A percentile compares a stretch with the other conserved stretches of the same genome.
Evolutionary conservation across 1,139 yeast genomes (phyloP).

Genomic region (Pichiaceae sp.): DNA sequence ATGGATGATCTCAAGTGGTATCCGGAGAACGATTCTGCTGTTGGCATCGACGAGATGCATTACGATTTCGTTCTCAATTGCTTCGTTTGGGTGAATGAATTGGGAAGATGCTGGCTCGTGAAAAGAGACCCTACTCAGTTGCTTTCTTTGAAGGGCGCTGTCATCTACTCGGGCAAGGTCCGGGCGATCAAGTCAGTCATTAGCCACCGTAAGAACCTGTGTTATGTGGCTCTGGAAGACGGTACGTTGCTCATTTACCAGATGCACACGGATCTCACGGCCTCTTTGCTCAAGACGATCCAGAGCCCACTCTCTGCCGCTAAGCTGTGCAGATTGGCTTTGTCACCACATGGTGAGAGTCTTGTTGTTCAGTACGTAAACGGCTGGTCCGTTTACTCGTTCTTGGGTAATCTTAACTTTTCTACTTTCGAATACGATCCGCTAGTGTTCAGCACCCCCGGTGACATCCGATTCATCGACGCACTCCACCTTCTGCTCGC

Average conservation of each 20-base stretch:
- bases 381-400: slow-evolving; percentile 30
- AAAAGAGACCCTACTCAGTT: slow-evolving; percentile 1
- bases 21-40: slow-evolving; percentile 7
- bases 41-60: slow-evolving; percentile 13
- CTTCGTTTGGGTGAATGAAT: slow-evolving; percentile 21
- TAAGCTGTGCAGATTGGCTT: slow-evolving; percentile 12
- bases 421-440: slow-evolving; percentile 28
- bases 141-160: background rate
- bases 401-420: slow-evolving; percentile 28
- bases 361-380: slow-evolving; percentile 19
- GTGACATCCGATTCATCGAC: slow-evolving; percentile 16
- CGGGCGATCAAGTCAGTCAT: slow-evolving; percentile 14
- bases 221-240: slow-evolving; percentile 21
- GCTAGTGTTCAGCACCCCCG: slow-evolving; percentile 16
- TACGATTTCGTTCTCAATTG: slow-evolving; percentile 17
- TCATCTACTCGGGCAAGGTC: background rate
- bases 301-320: slow-evolving; percentile 19
- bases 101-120: slow-evolving; percentile 21
- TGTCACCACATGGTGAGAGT: slow-evolving; percentile 22
- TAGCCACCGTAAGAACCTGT: slow-evolving; percentile 18
- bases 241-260: slow-evolving; percentile 23
- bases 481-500: slow-evolving; percentile 14
- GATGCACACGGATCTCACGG: slow-evolving; percentile 13
- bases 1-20: slow-evolving; percentile 25
- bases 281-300: slow-evolving; percentile 15